These are phyloP conservation scores for Hypocreales sp. DNA, from an alignment of 2,329 filamentous ascomycete species.

Conservation along the genomic window DNA sequence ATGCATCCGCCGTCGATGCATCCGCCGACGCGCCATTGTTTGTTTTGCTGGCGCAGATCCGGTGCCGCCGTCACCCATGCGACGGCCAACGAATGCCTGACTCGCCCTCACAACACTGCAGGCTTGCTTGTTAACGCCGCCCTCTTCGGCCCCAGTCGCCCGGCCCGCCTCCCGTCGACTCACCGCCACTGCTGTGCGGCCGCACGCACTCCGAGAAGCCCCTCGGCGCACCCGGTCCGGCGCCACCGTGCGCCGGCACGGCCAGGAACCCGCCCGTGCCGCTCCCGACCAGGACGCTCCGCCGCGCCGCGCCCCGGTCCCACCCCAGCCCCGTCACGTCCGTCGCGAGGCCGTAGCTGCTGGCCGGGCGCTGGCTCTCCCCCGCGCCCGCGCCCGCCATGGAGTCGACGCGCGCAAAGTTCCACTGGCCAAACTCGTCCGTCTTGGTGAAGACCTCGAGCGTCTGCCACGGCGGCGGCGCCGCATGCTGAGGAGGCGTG, in stretches of 20 bases:
- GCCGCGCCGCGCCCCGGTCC: constrained; percentile 34
- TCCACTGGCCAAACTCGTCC: constrained; percentile 43
- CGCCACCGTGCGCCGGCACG: constrained; percentile 20
- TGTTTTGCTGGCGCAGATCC: no score
- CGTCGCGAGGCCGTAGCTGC: constrained; percentile 40
- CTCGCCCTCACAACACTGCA: neutral
- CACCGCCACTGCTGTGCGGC: constrained; percentile 20
- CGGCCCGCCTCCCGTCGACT: constrained; percentile 1
- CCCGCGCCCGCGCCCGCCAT: constrained; percentile 10
- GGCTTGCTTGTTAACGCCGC: no score
- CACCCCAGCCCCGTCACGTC: constrained; percentile 33
- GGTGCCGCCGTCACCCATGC: no score
- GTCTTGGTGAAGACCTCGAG: constrained; percentile 46
- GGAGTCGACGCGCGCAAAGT: constrained; percentile 33
- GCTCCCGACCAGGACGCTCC: constrained; percentile 37
- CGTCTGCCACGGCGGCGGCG: constrained; percentile 29
- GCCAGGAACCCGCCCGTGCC: constrained; percentile 36
- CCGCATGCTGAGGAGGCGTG: constrained; percentile 14
- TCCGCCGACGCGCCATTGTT: no score
- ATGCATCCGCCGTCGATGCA: no score
- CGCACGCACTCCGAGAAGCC: constrained; percentile 10
- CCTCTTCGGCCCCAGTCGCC: constrained; percentile 1
- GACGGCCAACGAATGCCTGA: no score
- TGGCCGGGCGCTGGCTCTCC: constrained; percentile 25
- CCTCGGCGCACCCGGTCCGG: constrained; percentile 3